Conservation (phyloP, 1,139 yeast species). For the Scheffersomyces cryptocercus region DNA sequence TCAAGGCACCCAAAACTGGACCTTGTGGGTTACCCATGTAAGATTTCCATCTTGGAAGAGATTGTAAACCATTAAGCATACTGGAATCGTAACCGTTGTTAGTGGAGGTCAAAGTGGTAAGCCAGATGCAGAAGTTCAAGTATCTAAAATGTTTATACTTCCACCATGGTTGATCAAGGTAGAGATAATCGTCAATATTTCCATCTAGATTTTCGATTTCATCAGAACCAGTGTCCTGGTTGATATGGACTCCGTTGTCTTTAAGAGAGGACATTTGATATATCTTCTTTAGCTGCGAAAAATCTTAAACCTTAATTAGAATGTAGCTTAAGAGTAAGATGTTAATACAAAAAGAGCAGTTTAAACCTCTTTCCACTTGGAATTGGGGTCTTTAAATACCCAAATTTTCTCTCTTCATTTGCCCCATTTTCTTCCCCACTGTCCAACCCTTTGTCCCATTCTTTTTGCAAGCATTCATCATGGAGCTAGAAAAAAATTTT, state of each 20-base stretch:
- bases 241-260: background rate
- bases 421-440: too few species aligned
- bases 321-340: background rate
- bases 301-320: background rate
- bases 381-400: too few species aligned
- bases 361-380: too few species aligned
- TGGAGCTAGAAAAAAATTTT: too few species aligned
- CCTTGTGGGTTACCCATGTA: conserved; percentile 21
- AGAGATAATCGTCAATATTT: background rate
- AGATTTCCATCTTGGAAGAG: conserved; percentile 15
- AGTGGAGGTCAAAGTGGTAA: conserved; percentile 21
- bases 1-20: conserved; percentile 21
- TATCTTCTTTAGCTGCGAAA: background rate
- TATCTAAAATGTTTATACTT: conserved; percentile 8
- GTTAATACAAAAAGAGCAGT: too few species aligned
- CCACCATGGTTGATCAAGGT: conserved; percentile 10
- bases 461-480: too few species aligned
- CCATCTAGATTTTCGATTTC: background rate
- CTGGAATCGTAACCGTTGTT: conserved; percentile 22
- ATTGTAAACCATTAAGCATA: conserved; percentile 25
- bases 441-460: too few species aligned
- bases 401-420: too few species aligned
- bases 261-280: background rate
- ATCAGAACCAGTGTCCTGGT: background rate
- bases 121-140: conserved; percentile 14